phyloP scores from a whole-genome alignment of 495 filamentous ascomycete species.

The Niebla homalea region DNA sequence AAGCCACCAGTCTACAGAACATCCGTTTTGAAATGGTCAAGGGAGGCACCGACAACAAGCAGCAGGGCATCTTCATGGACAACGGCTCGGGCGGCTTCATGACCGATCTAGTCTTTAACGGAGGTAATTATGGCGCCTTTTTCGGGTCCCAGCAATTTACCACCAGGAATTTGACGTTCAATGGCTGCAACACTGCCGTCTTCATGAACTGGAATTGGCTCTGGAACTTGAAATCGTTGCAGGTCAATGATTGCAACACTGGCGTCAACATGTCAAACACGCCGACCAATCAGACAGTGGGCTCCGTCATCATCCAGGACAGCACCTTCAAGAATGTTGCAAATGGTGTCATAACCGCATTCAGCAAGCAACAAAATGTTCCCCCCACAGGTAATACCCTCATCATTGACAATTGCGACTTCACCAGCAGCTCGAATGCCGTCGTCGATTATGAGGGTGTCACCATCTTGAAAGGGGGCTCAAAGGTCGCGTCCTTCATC shows the following conservation, averaged over 20 bases:
- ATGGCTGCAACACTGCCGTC: slow-evolving; percentile 75
- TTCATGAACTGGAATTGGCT: slow-evolving; percentile 95
- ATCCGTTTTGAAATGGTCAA: slow-evolving; percentile 78
- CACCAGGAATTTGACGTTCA: slow-evolving; percentile 81
- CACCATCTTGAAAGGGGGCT: slow-evolving; percentile 56
- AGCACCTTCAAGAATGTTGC: slow-evolving; percentile 60
- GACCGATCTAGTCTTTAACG: slow-evolving; percentile 76
- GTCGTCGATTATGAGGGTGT: slow-evolving; percentile 39
- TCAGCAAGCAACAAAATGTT: slow-evolving; percentile 37
- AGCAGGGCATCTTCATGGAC: slow-evolving; percentile 94
- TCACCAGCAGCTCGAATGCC: slow-evolving; percentile 41
- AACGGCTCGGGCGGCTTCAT: slow-evolving; percentile 87
- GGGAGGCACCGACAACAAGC: slow-evolving; percentile 54
- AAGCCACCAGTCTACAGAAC: slow-evolving; percentile 86
- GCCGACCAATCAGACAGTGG: slow-evolving; percentile 51
- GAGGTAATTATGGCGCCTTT: slow-evolving; percentile 72
- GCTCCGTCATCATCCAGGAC: slow-evolving; percentile 72
- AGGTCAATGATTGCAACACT: slow-evolving; percentile 66
- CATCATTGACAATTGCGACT: slow-evolving; percentile 77
- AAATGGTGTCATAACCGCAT: slow-evolving; percentile 62
- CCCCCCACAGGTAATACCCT: slow-evolving; percentile 62
- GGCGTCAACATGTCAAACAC: slow-evolving; percentile 73
- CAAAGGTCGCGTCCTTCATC: slow-evolving; percentile 54
- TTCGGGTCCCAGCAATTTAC: slow-evolving; percentile 94
- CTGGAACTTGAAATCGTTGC: slow-evolving; percentile 72